Conservation (phyloP, 2,329 filamentous ascomycete species). For the Botrytis porri region DNA sequence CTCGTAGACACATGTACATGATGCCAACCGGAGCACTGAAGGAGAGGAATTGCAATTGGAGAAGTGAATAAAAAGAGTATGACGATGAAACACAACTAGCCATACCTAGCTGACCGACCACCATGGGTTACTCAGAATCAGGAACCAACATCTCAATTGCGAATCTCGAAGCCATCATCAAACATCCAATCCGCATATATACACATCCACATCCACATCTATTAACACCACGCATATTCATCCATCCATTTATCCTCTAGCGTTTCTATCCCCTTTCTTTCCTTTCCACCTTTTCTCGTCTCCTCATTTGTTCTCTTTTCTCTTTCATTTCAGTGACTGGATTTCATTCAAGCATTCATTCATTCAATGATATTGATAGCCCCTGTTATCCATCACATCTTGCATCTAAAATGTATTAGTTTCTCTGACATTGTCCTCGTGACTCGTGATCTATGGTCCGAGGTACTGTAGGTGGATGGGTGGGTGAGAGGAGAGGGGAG, state of each 20-base stretch:
- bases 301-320: not conserved
- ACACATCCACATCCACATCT: not conserved
- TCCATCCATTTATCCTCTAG: not conserved
- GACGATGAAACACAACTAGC: not conserved
- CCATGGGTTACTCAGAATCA: constrained; percentile 6
- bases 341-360: no score
- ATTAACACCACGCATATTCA: not conserved
- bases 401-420: not conserved
- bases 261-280: not conserved
- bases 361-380: no score
- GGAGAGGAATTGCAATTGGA: not conserved
- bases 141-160: not conserved
- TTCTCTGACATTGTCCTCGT: not conserved
- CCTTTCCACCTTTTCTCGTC: not conserved
- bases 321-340: not conserved
- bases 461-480: not conserved
- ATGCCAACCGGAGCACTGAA: no score
- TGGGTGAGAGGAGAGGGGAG: not conserved
- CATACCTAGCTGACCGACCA: not conserved
- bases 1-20: no score
- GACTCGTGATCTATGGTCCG: constrained; percentile 13
- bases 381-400: not conserved
- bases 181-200: not conserved
- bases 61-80: not conserved
- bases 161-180: not conserved